These are phyloP conservation scores for Scheffersomyces quercinus DNA, from an alignment of 1,139 yeast species.

Conservation along the genomic window DNA sequence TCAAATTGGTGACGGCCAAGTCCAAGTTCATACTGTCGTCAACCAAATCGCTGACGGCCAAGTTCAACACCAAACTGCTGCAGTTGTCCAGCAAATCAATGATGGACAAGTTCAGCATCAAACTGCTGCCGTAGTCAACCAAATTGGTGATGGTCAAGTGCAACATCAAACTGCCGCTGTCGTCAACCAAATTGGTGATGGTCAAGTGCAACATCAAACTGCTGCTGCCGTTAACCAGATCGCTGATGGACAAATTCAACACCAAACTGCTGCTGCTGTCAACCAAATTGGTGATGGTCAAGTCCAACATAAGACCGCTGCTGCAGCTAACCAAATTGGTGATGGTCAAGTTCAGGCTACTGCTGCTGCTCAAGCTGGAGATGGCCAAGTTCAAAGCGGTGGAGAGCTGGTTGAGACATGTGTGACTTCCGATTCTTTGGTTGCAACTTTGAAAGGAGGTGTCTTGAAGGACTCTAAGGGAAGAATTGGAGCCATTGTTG, in stretches of 20 bases:
- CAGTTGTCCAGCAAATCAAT: conserved; percentile 23
- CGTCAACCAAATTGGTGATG: conserved; percentile 40
- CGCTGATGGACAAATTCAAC: conserved; percentile 52
- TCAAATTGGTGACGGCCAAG: conserved; percentile 16
- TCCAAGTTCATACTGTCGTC: conserved; percentile 21
- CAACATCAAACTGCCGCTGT: conserved; percentile 40
- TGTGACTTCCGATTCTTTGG: conserved; percentile 27
- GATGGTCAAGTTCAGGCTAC: conserved; percentile 36
- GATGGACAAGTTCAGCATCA: conserved; percentile 33
- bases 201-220: conserved; percentile 41
- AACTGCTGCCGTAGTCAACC: conserved; percentile 28
- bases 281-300: conserved; percentile 59
- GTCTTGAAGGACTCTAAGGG: conserved; percentile 33
- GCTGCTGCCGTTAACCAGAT: conserved; percentile 52
- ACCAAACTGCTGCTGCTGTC: conserved; percentile 29
- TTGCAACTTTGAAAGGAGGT: conserved; percentile 28
- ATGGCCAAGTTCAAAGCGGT: conserved; percentile 6
- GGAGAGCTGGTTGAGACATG: conserved; percentile 19
- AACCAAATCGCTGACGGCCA: conserved; percentile 47
- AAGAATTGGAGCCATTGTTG: conserved; percentile 45
- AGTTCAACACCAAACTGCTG: conserved; percentile 30
- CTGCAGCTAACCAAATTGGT: conserved; percentile 28
- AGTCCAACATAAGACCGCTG: conserved; percentile 19
- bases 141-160: conserved; percentile 51
- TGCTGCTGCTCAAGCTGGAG: conserved; percentile 1